phyloP scores from a whole-genome alignment of 192 early-diverging fungal genomes.

The Dissophora ornata region DNA sequence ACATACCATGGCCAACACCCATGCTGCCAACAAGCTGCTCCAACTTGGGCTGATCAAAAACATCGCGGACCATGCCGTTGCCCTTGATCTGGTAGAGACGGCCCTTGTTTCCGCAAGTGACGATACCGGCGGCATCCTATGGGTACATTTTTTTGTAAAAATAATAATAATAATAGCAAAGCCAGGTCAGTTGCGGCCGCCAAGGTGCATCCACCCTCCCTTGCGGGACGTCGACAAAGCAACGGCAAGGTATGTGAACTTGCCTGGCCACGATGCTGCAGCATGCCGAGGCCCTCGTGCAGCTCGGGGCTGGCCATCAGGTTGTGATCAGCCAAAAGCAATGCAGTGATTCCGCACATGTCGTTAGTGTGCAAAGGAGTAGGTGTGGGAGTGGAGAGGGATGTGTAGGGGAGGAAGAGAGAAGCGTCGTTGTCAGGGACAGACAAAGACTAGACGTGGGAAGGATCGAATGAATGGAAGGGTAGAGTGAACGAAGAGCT shows the following conservation, averaged over 20 bases:
- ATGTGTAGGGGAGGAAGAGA: not conserved
- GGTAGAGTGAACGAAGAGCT: not conserved
- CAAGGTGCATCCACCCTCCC: no score
- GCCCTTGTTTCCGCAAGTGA: slow-evolving; percentile 97
- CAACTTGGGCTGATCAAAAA: slow-evolving; percentile 87
- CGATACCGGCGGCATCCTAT: slow-evolving; percentile 99
- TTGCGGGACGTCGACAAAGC: no score
- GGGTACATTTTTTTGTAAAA: not conserved
- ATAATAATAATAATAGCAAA: not conserved
- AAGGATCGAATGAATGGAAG: not conserved
- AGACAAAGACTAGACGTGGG: not conserved
- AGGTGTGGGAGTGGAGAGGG: not conserved
- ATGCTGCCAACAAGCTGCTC: slow-evolving; percentile 84
- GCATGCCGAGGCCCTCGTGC: slow-evolving; percentile 91
- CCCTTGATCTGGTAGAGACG: slow-evolving; percentile 98
- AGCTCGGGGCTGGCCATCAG: slow-evolving; percentile 85
- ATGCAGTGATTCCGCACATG: slow-evolving; percentile 93
- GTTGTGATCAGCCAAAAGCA: slow-evolving; percentile 83
- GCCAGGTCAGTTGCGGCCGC: no score
- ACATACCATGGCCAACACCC: slow-evolving; percentile 97
- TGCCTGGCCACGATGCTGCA: slow-evolving; percentile 99
- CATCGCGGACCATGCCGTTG: slow-evolving; percentile 99
- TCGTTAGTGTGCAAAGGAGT: not conserved
- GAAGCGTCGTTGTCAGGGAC: not conserved
- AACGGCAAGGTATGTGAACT: not conserved